A percentile compares a stretch with the other conserved stretches of the same genome.
These are phyloP conservation scores for Syzygium aromaticum DNA, from an alignment of 345 rosid genomes.

Conservation along the genomic window DNA sequence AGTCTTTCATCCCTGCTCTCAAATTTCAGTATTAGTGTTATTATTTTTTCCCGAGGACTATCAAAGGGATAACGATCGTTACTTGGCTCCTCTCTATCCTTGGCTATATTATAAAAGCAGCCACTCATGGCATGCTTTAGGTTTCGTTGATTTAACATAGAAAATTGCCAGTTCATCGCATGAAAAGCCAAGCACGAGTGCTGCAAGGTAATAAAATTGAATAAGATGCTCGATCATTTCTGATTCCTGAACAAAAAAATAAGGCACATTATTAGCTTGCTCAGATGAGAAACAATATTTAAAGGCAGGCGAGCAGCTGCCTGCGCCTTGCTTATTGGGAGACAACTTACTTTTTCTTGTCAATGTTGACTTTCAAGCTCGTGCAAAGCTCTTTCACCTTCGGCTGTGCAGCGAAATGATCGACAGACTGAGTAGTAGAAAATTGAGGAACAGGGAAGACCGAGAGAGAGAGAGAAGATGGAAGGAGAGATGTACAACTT, in stretches of 20 bases:
- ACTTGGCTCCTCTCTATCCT: not conserved
- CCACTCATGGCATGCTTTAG: not conserved
- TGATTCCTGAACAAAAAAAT: not conserved
- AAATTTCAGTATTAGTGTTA: not conserved
- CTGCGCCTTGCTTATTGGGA: not conserved
- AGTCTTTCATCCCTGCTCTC: not conserved
- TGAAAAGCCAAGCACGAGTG: not conserved
- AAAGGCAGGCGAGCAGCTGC: not conserved
- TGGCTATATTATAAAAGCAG: not conserved
- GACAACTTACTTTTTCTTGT: not conserved
- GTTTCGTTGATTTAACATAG: not conserved
- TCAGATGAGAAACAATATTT: not conserved
- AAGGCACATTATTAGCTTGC: not conserved
- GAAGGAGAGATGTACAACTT: slow-evolving; percentile 5
- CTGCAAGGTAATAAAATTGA: not conserved
- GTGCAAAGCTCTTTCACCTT: not conserved
- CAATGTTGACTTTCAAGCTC: not conserved
- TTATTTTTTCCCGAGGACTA: not conserved
- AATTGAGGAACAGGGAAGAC: not conserved
- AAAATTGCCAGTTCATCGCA: not conserved
- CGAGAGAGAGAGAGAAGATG: not conserved
- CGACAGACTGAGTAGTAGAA: not conserved
- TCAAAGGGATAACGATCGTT: not conserved
- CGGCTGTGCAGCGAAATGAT: not conserved
- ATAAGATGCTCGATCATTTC: not conserved